Base-by-base conservation (phyloP, 768 basidiomycete species). In the Galerina sulciceps region DNA sequence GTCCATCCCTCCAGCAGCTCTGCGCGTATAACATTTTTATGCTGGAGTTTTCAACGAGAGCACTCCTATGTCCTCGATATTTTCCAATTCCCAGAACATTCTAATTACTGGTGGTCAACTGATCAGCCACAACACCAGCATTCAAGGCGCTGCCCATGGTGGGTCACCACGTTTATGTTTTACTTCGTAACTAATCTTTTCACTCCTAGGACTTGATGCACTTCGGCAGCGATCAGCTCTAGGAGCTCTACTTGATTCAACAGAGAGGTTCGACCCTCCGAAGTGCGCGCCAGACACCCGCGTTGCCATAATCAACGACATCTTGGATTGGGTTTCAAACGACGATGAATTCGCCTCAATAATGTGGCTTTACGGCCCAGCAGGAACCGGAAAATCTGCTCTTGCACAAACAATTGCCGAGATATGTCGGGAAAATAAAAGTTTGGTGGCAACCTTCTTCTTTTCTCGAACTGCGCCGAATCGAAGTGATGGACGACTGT, bases 331-430 rank as follows among this genome's bases (percentile, higher is more conserved):
- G 62, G 51, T 66, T 13, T 6, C 22, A 22, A 37, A 60, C 3
- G 53, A 44, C 34, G 35, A 36, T 11, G 35, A 55, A 15, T 41
- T 31, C 4, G 37, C 58, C 1, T 59, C 53, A 11, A 49, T 66
- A 37, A 34, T 62, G 42, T 64, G 60, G 65, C 43, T 66, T 6
- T 56, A 64, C 41, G 65, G 62, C 13, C 62, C 65, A 18, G 65
- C 65, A 5, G 60, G 60, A 13, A 48, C 59, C n/a, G 65, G 65
- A 34, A 66, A 66, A 51, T 66, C 62, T 8, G 62, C 60, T 14
- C 20, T 66, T 34, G 55, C 52, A 6, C 62, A 66, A 22, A 49
- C 62, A 5, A 46, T 64, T 14, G 59, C 62, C 4, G 55, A 63
- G 35, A 34, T 57, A n/a, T 59, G 55, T 40, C 42, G 48, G 10